These are phyloP conservation scores for Entomortierella parvispora DNA, from an alignment of 192 early-diverging fungal genomes.

Conservation along the genomic window DNA sequence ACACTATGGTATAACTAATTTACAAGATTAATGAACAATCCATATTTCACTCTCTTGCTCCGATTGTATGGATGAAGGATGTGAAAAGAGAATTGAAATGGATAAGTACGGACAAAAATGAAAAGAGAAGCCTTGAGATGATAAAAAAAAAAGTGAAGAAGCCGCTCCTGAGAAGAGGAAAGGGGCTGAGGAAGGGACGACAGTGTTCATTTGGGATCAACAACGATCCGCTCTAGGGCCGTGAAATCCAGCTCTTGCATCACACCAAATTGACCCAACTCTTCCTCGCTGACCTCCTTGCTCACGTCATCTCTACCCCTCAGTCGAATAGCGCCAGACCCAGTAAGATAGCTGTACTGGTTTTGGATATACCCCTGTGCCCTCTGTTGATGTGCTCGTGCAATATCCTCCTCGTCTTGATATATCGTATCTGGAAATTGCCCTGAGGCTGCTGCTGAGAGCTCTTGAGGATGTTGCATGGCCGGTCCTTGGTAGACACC, in stretches of 20 bases:
- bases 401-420: too few species aligned
- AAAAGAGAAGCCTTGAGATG: neutral
- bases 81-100: neutral
- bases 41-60: neutral
- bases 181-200: neutral
- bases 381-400: too few species aligned
- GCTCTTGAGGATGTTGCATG: too few species aligned
- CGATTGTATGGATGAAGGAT: neutral
- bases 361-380: too few species aligned
- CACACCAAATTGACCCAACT: constrained; percentile 28
- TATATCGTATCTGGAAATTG: too few species aligned
- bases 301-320: neutral
- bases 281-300: neutral
- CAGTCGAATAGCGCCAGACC: too few species aligned
- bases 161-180: neutral
- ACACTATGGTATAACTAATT: too few species aligned
- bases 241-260: constrained; percentile 49
- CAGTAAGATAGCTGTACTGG: too few species aligned
- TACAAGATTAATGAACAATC: too few species aligned
- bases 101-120: neutral
- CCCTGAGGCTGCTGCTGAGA: too few species aligned
- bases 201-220: constrained; percentile 19
- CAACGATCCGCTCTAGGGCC: constrained; percentile 15
- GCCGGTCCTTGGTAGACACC: too few species aligned
- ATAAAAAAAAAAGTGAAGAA: constrained; percentile 6